Base-by-base conservation (phyloP, 768 basidiomycete species). In the Russula virescens region DNA sequence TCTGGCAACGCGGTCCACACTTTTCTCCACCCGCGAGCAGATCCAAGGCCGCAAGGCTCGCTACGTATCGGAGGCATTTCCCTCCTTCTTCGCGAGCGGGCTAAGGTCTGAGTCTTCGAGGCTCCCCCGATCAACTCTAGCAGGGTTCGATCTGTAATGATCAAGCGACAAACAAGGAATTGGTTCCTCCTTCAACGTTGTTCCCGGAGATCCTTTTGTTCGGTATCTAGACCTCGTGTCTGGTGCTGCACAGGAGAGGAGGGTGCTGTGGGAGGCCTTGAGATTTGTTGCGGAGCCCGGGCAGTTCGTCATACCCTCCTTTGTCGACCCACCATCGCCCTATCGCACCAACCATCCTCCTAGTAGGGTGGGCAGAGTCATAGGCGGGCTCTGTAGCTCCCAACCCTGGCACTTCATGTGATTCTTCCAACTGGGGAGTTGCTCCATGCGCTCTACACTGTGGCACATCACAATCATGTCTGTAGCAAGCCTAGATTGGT, bases 1-100 rank as follows among this genome's bases (percentile, higher is more conserved):
- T 9, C 42, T n/a, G 9, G 23, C 2, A 6, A 25, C 9, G 5
- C 40, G 3, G 3, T 3, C 40, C 14, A 11, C 6, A 54, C 58
- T 49, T 55, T 25, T 58, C 58, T 49, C 51, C 61, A 58, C 25
- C 34, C 68, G 64, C 66, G 16, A 66, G 68, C 77, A 80, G 80
- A 69, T 73, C 76, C 69, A 86, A 89, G 79, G 83, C 84, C 79
- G 82, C 84, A 79, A 85, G 75, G 84, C 85, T 87, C 84, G 83
- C 75, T 66, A 75, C 84, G 70, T 67, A 83, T 81, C 77, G 78
- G 78, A 68, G 61, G 42, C 5, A 13, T 52, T n/a, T 35, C 35
- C 64, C n/a, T n/a, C n/a, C n/a, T n/a, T n/a, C n/a, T n/a, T 86
- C 73, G 79, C 83, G 83, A 87, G 85, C 86, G 85, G 87, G 86